Base-by-base conservation (phyloP, 345 rosid genomes). In the Brassica carinata region DNA sequence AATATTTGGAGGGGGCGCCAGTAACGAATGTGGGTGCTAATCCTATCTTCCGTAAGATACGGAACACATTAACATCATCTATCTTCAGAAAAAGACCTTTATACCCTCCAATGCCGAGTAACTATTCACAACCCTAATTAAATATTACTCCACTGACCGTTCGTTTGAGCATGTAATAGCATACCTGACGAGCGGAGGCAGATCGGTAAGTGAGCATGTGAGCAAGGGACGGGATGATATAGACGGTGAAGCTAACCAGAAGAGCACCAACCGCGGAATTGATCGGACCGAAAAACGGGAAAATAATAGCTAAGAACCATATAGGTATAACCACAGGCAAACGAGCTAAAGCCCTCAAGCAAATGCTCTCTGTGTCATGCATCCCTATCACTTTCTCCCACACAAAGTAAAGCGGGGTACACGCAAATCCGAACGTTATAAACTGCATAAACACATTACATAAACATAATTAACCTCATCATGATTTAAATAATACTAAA, bases 351-450 rank as follows among this genome's bases (percentile, higher is more conserved):
- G 99, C 99, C 81, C 99, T 89, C 18, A 92, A 78, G 77, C 92
- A 96, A 30, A 96, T 87, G 82, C 98, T 96, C 82, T 77, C 91
- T 0, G 97, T 92, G 87, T 92, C 97, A 48, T 96, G 99, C 97
- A 96, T 96, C 65, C 99, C 98, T 2, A 96, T 94, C 75, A 92
- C 97, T 83, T 96, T 96, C 89, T 96, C 99, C 99, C 99, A 96
- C 36, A 96, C 99, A 27, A 96, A 96, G 88, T 96, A 96, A 64
- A 96, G 19, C 0, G 99, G 99, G 0, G 99, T 96, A 75, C 99
- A 94, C 0, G 99, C 99, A 72, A 96, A 96, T 36, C 99, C 99
- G 73, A 96, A 96, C 64, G 99, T 96, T 34, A 96, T 96, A 43
- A 96, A 94, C 99, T 96, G 96, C 86, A 62, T 5, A 1, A 48